Evolutionary conservation across 129 eudicot species (phyloP), one percentile per base, ranked within the genome.

Genomic region (Arctium minus): DNA sequence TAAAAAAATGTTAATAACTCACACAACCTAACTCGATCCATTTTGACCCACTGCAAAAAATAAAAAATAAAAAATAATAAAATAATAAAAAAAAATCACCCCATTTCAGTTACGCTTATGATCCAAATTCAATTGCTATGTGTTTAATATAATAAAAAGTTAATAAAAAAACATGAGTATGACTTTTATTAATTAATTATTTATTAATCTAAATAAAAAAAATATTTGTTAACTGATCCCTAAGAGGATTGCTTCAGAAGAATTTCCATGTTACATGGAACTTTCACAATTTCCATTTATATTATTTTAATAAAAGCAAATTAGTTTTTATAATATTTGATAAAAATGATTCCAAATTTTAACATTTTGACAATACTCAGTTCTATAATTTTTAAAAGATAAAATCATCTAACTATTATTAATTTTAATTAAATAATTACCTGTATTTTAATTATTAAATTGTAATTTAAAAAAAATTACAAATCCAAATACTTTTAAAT

Each of bases 171-270:
- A 13, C n/a, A 50, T 9, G 38, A 27, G 80, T 81, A 81, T 27
- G 85, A 64, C 69, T 74, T 81, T 81, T 40, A 64, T 10, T 15
- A 31, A 64, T 67, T 81, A 35, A 10, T 38, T 81, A 38, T 29
- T 53, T 73, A 42, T 65, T 74, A 39, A 74, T 67, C 75, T 35
- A 76, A 76, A 22, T 22, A 22, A 76, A 82, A 70, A 62, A 69
- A 76, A 7, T 83, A 76, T 27, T 83, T 70, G 39, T 83, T 83
- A 83, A 83, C 82, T 83, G 82, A 83, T 83, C 86, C 86, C 86
- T 83, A 83, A 33, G 86, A 70, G 82, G 86, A 83, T 83, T 83
- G 86, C 86, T 77, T 83, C 82, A 70, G 82, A 77, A 77, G 86
- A 77, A 83, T 83, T 77, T 77, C 86, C 86, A 83, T 83, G 82